phyloP scores from a whole-genome alignment of 805 yeast species.

The Kodamaea laetipori region DNA sequence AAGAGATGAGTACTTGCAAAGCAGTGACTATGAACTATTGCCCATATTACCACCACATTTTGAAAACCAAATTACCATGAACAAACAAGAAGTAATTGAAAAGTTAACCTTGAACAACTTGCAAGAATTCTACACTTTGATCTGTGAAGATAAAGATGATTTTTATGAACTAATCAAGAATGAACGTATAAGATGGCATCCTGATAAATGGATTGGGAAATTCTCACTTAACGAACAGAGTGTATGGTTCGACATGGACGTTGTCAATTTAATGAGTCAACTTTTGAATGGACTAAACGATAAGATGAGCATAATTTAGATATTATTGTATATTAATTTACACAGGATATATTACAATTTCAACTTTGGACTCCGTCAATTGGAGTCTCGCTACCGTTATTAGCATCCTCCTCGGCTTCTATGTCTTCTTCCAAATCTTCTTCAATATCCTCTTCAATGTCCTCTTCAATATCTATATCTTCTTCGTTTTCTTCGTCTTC shows the following conservation, averaged over 20 bases:
- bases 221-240: constrained; percentile 14
- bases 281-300: constrained; percentile 33
- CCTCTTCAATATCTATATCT: constrained; percentile 23
- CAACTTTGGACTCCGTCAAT: constrained; percentile 12
- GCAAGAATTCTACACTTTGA: constrained; percentile 28
- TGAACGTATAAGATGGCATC: constrained; percentile 71
- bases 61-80: constrained; percentile 11
- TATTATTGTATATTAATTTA: constrained; percentile 5
- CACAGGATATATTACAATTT: constrained; percentile 1
- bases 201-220: constrained; percentile 55
- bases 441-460: constrained; percentile 19
- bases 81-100: constrained; percentile 16
- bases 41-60: constrained; percentile 17
- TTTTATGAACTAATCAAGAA: constrained; percentile 33
- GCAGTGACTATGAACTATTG: constrained; percentile 7
- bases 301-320: neutral
- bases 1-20: constrained; percentile 12
- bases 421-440: constrained; percentile 20
- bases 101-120: constrained; percentile 26
- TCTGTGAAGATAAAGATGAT: constrained; percentile 19
- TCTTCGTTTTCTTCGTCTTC: constrained; percentile 25
- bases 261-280: constrained; percentile 33
- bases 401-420: constrained; percentile 17
- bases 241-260: constrained; percentile 25
- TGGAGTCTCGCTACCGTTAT: constrained; percentile 19